Evolutionary conservation across 176 grass and related monocot species (phyloP).

Genomic region (Tillandsia fasciculata): DNA sequence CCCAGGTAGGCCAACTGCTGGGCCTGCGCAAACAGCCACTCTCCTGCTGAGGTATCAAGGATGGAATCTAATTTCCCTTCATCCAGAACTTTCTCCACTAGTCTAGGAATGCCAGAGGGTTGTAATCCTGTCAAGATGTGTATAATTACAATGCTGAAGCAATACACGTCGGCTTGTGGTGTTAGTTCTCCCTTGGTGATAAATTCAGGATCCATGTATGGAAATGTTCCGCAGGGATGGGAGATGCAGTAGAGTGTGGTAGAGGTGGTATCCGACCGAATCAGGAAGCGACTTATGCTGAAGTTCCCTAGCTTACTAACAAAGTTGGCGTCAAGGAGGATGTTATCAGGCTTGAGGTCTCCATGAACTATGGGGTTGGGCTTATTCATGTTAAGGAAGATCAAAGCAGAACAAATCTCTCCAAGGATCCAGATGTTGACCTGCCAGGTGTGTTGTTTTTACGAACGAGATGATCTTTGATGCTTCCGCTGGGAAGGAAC

Average conservation of each 20-base stretch:
- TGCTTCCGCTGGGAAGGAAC: constrained; percentile 71
- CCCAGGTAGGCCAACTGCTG: constrained; percentile 62
- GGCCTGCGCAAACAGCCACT: constrained; percentile 68
- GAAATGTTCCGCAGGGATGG: constrained; percentile 29
- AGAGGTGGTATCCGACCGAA: constrained; percentile 20
- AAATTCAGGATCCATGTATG: constrained; percentile 53
- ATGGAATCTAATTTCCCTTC: constrained; percentile 37
- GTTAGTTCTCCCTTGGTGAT: constrained; percentile 40
- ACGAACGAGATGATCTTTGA: constrained; percentile 40
- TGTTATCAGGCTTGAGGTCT: constrained; percentile 54
- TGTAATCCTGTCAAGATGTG: constrained; percentile 56
- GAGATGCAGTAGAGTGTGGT: constrained; percentile 30
- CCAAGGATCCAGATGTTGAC: constrained; percentile 42
- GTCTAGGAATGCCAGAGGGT: constrained; percentile 28
- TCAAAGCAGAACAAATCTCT: constrained; percentile 69
- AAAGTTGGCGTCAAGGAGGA: constrained; percentile 64
- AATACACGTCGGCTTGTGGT: constrained; percentile 50
- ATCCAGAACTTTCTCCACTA: constrained; percentile 51
- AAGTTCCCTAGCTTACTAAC: constrained; percentile 65
- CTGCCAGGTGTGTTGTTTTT: constrained; percentile 45
- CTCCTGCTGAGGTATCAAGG: constrained; percentile 46
- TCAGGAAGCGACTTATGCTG: constrained; percentile 31
- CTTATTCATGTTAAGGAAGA: constrained; percentile 65
- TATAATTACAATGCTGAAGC: constrained; percentile 68
- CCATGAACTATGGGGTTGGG: constrained; percentile 53